These are phyloP conservation scores for Hypoxylon sp. DNA, from an alignment of 2,329 filamentous ascomycete genomes.

Conservation along the genomic window DNA sequence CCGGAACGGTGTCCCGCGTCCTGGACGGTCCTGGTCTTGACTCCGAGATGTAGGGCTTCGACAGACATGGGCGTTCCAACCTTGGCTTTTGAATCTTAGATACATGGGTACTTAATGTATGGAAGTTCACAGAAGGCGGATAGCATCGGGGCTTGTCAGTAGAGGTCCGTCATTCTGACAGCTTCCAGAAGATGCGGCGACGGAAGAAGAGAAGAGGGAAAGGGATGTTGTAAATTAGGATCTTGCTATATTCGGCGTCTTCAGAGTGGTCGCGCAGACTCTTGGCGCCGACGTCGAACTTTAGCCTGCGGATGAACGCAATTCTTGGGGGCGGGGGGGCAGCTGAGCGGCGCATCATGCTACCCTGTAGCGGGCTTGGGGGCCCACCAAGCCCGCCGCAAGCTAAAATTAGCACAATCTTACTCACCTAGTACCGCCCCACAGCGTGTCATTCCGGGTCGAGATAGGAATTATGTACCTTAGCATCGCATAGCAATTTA, in stretches of 20 bases:
- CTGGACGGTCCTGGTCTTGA: constrained; percentile 21
- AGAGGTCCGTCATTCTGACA: constrained; percentile 11
- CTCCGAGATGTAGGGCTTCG: constrained; percentile 10
- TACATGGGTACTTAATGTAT: no score
- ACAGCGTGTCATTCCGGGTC: not conserved
- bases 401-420: constrained; percentile 35
- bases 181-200: constrained; percentile 29
- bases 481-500: no score
- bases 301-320: constrained; percentile 45
- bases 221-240: constrained; percentile 28
- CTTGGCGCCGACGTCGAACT: constrained; percentile 41
- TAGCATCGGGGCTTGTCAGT: constrained; percentile 30
- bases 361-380: constrained; percentile 23
- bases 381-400: constrained; percentile 1
- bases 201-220: constrained; percentile 24
- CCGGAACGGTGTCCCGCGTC: constrained; percentile 32
- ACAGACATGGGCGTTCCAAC: constrained; percentile 11
- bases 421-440: constrained; percentile 1
- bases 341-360: constrained; percentile 32
- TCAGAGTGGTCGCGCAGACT: constrained; percentile 22
- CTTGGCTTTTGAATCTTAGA: constrained; percentile 22
- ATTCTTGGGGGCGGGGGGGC: constrained; percentile 16
- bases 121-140: constrained; percentile 21
- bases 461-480: not conserved
- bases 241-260: constrained; percentile 26